Evolutionary conservation across 495 filamentous ascomycete species (phyloP).

Genomic region (Hypoxylon fragiforme): DNA sequence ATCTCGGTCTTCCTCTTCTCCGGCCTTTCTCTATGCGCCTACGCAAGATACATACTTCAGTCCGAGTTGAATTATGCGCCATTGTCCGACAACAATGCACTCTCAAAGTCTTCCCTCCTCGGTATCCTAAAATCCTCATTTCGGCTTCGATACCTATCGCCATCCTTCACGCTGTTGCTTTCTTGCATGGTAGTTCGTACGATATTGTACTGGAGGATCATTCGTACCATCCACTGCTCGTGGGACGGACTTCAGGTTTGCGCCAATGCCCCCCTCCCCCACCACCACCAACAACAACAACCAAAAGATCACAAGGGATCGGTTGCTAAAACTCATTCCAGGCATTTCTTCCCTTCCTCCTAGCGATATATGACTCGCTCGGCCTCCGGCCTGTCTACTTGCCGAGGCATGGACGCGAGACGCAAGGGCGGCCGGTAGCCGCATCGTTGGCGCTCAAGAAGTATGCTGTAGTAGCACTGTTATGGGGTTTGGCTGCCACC

Average conservation of each 20-base stretch:
- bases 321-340: constrained; percentile 5
- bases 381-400: constrained; percentile 17
- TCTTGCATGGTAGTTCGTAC: constrained; percentile 27
- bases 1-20: constrained; percentile 25
- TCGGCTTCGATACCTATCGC: constrained; percentile 12
- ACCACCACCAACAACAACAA: neutral
- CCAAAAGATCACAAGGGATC: neutral
- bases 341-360: constrained; percentile 33
- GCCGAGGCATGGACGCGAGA: constrained; percentile 19
- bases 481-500: constrained; percentile 35
- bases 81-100: neutral
- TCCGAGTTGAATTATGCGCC: constrained; percentile 8
- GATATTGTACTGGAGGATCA: constrained; percentile 32
- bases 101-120: constrained; percentile 13
- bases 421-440: constrained; percentile 1
- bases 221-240: constrained; percentile 38
- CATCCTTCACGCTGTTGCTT: constrained; percentile 22
- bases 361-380: constrained; percentile 20
- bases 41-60: constrained; percentile 21
- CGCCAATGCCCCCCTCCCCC: neutral
- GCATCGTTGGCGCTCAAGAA: constrained; percentile 8
- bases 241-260: constrained; percentile 38
- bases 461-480: constrained; percentile 23
- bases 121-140: constrained; percentile 16
- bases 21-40: constrained; percentile 21